Evolutionary conservation across 2,329 filamentous ascomycete genomes (phyloP), one percentile per base, ranked within the genome.

Genomic region (Exophiala sideris): DNA sequence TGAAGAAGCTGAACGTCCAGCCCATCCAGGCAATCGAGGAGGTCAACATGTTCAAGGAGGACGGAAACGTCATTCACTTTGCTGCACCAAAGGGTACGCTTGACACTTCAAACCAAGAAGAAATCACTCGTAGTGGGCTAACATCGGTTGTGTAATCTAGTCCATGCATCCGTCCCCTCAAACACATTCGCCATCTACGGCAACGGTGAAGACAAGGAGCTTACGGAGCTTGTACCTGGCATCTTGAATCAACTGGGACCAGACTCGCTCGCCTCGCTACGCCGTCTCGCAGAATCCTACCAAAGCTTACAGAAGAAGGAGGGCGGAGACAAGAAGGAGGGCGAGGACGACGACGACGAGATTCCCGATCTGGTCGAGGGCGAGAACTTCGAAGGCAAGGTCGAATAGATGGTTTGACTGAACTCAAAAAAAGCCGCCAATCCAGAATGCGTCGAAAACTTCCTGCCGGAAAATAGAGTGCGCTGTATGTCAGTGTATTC

Each of bases 21-120:
- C 94, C 94, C 70, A 97, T 99, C 78, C 91, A 95, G 82, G 90
- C 89, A 65, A 99, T 99, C 70, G 94, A 99, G 86, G 94, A 99
- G 83, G 94, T 99, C 76, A 99, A 99, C 87, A 99, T 99, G 94
- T 99, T 99, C 87, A 99, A 99, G 88, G 88, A 89, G 73, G 94
- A 99, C 74, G 94, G 94, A 76, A 99, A 99, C 77, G 94, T 99
- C 76, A 97, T 99, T 72, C 94, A 99, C 85, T 99, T 99, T 75
- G 88, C 90, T 69, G 89, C 89, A 71, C 94, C 94, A 68, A 96
- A 96, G 83, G 94, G 94, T 97, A 79, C 71, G 84, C 80, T 33
- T 39, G 20, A 2, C 21, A 44, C 35, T 9, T 10, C 11, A 38
- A 5, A 7, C 35, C 35, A 16, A 38, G 35, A 16, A 16, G 35